Conservation (phyloP, 2,329 filamentous ascomycete genomes). For the Raffaelea albimanens region DNA sequence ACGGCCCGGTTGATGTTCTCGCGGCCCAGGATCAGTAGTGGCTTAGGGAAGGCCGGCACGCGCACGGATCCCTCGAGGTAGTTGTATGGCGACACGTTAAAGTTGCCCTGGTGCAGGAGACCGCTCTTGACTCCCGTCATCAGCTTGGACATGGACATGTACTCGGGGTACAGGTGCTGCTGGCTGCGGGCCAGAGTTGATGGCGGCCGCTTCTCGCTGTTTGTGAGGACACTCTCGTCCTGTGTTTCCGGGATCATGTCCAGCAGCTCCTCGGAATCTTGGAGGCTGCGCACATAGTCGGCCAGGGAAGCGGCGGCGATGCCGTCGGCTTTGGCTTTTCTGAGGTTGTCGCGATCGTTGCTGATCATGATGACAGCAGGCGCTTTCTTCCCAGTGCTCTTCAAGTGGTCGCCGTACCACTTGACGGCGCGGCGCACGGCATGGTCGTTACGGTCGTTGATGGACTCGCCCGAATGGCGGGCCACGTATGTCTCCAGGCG, state of each 20-base stretch:
- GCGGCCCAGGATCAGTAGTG: conserved; percentile 77
- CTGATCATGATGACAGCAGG: conserved; percentile 88
- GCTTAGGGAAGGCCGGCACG: conserved; percentile 81
- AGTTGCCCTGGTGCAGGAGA: conserved; percentile 84
- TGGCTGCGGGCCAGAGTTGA: conserved; percentile 27
- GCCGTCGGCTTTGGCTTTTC: conserved; percentile 67
- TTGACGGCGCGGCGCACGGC: conserved; percentile 76
- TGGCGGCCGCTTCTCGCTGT: neutral
- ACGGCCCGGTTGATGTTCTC: conserved; percentile 95
- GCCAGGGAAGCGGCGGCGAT: conserved; percentile 59
- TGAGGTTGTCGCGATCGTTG: conserved; percentile 80
- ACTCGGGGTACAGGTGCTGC: conserved; percentile 78
- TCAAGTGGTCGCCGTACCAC: conserved; percentile 84
- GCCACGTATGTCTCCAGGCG: conserved; percentile 80
- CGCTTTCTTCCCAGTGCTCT: conserved; percentile 30
- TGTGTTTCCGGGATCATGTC: conserved; percentile 86
- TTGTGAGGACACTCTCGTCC: conserved; percentile 54
- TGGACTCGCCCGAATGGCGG: conserved; percentile 67
- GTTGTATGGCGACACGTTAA: conserved; percentile 96
- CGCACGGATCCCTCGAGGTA: conserved; percentile 91
- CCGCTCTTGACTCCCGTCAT: conserved; percentile 88
- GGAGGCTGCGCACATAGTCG: conserved; percentile 76
- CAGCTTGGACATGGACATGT: conserved; percentile 82
- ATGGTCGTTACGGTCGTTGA: conserved; percentile 94
- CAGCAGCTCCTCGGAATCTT: conserved; percentile 75